A percentile compares a stretch with the other conserved stretches of the same genome.
These are phyloP conservation scores for Tolypocladium endophyticum DNA, from an alignment of 2,329 filamentous ascomycete species.

Conservation along the genomic window DNA sequence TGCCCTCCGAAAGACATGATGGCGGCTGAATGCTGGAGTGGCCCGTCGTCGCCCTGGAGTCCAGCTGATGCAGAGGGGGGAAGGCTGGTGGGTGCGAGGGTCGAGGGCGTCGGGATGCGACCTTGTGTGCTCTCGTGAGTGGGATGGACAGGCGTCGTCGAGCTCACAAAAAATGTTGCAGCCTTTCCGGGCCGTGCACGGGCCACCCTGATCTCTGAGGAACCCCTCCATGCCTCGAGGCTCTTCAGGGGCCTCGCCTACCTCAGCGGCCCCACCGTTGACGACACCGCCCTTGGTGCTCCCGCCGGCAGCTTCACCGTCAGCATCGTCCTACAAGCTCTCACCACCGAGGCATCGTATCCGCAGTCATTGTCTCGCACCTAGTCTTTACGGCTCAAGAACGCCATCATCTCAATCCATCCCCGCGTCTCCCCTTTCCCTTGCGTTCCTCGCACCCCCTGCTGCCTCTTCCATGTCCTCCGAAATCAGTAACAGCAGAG, in stretches of 20 bases:
- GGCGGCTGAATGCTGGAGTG: conserved; percentile 15
- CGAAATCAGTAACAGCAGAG: not conserved
- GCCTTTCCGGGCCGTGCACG: conserved; percentile 21
- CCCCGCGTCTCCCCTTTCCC: not conserved
- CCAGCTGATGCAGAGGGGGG: not conserved
- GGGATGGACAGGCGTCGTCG: not conserved
- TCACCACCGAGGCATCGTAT: not conserved
- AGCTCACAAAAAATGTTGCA: conserved; percentile 37
- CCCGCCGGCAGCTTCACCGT: too few species aligned
- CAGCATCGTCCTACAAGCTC: too few species aligned
- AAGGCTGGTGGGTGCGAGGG: not conserved
- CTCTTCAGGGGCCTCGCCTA: not conserved
- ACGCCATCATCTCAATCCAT: not conserved
- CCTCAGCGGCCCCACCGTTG: not conserved
- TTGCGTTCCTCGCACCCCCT: not conserved
- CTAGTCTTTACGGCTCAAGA: not conserved
- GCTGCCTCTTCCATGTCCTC: not conserved
- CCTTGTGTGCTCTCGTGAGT: not conserved
- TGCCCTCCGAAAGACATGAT: conserved; percentile 94
- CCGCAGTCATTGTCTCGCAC: not conserved
- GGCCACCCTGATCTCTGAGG: not conserved
- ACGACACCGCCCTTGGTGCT: too few species aligned
- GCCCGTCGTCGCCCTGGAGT: conserved; percentile 17
- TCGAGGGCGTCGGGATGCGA: not conserved
- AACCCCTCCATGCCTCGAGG: not conserved